Base-by-base conservation (phyloP, 2,329 filamentous ascomycete species). In the Podosphaera aphanis region DNA sequence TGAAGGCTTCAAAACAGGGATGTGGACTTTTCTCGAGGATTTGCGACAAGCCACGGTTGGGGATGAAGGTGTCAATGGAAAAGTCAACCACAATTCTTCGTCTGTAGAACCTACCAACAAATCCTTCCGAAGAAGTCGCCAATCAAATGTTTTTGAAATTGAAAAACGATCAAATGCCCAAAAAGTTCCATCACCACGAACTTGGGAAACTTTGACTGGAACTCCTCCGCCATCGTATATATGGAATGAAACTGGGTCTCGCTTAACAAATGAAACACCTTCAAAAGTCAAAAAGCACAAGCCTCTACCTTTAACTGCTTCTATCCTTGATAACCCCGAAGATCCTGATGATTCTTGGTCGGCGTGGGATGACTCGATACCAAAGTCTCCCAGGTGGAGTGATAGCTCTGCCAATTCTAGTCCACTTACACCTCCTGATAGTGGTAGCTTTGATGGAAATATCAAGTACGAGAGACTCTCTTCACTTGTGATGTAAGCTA, bases 21-120 rank as follows among this genome's bases (percentile, higher is more conserved):
- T 98, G 43, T 86, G 82, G 75, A 93, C 83, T 1, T 98, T 98
- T 62, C 76, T 93, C 49, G 90, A 95, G 60, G 90, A 98, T 58
- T 75, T 98, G 42, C 73, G 86, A 52, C 90, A 95, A 62, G 92
- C 88, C 13, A 93, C 90, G 0, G 85, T 98, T 5, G 90, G 90
- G 20, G 90, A 98, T 46, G 90, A 98, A 64, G 83, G 77, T 15
- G 74, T 84, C 50, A 75, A 68, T 49, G 77, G 74, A 37, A 49
- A 49, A 19, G 49, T 49, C 11, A 54, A 52, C 33, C 46, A 48
- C 43, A 38, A 49, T 64, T 63, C 8, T 16, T 20, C 38, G 16
- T 16, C 29, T 60, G 62, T 49, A 57, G 62, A 49, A 52, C 48
- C 54, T 21, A 44, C 15, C n/a, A 18, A 19, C 27, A 33, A 36